phyloP scores from a whole-genome alignment of 2,329 filamentous ascomycete species.

The Xenoacremonium recifei region DNA sequence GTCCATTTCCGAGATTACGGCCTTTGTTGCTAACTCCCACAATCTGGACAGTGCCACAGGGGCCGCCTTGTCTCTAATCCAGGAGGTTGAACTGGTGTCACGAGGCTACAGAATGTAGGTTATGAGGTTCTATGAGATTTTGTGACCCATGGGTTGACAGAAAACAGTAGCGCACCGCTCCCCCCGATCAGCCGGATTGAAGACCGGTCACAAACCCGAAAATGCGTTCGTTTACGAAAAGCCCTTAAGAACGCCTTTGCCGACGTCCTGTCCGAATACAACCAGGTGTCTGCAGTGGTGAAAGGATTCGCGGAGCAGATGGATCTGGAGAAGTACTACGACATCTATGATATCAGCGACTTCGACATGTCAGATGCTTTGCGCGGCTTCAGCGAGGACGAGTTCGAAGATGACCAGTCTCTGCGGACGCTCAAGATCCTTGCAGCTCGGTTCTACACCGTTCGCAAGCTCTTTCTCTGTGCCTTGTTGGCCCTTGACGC shows the following conservation, averaged over 20 bases:
- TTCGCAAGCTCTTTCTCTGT: constrained; percentile 83
- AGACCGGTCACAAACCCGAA: constrained; percentile 72
- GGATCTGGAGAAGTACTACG: constrained; percentile 88
- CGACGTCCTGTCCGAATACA: constrained; percentile 69
- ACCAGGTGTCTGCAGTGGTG: constrained; percentile 66
- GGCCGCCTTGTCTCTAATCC: constrained; percentile 77
- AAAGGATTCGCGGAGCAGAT: constrained; percentile 73
- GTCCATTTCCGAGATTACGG: constrained; percentile 65
- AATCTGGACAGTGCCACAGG: constrained; percentile 76
- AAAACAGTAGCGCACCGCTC: constrained; percentile 73
- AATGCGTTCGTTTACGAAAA: constrained; percentile 77
- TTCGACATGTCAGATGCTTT: constrained; percentile 71
- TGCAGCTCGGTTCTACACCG: constrained; percentile 74
- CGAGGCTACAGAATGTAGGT: constrained; percentile 81
- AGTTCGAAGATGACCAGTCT: constrained; percentile 75
- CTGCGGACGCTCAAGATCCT: constrained; percentile 77
- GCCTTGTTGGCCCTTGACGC: constrained; percentile 86
- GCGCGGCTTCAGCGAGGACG: constrained; percentile 61
- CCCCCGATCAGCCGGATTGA: constrained; percentile 93
- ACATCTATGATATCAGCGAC: constrained; percentile 79
- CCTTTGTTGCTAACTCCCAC: constrained; percentile 72
- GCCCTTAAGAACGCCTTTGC: constrained; percentile 69
- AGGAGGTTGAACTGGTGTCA: constrained; percentile 94
- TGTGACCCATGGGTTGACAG: not conserved
- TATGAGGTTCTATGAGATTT: not conserved